Conservation (phyloP, 805 yeast species). For the Tetrapisispora phaffii region DNA sequence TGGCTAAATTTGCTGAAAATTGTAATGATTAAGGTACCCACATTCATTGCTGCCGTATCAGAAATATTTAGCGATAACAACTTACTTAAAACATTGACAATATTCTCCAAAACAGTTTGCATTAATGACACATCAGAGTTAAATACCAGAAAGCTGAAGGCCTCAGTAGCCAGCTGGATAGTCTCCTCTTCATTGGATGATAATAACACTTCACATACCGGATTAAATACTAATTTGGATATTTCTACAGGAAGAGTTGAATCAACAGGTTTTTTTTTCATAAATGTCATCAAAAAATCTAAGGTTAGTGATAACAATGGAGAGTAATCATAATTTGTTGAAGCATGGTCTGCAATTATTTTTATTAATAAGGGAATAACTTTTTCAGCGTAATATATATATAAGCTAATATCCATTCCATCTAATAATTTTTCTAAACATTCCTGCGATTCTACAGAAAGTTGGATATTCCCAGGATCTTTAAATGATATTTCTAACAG, state of each 20-base stretch:
- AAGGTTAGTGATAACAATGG: slow-evolving; percentile 38
- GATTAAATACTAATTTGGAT: slow-evolving; percentile 17
- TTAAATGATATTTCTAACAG: slow-evolving; percentile 57
- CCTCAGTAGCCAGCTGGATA: slow-evolving; percentile 67
- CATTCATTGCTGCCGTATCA: slow-evolving; percentile 74
- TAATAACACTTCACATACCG: slow-evolving; percentile 22
- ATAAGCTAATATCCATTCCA: slow-evolving; percentile 37
- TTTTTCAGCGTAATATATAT: slow-evolving; percentile 37
- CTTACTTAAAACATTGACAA: slow-evolving; percentile 48
- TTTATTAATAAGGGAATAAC: slow-evolving; percentile 44
- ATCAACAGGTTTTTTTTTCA: slow-evolving; percentile 25
- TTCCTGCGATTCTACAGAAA: slow-evolving; percentile 57
- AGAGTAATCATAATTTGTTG: slow-evolving; percentile 37
- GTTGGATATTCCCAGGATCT: slow-evolving; percentile 66
- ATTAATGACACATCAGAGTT: slow-evolving; percentile 27
- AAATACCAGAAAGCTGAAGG: slow-evolving; percentile 49
- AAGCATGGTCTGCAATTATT: slow-evolving; percentile 22
- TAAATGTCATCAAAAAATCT: slow-evolving; percentile 24
- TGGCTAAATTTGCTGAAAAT: slow-evolving; percentile 44
- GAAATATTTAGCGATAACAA: slow-evolving; percentile 61
- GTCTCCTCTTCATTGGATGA: slow-evolving; percentile 63
- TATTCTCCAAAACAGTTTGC: slow-evolving; percentile 10
- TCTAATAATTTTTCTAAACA: slow-evolving; percentile 53
- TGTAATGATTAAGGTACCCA: slow-evolving; percentile 55
- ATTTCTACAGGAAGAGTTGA: slow-evolving; percentile 21